These are phyloP conservation scores for Colletotrichum sansevieriae DNA, from an alignment of 2,329 filamentous ascomycete species.

Conservation along the genomic window DNA sequence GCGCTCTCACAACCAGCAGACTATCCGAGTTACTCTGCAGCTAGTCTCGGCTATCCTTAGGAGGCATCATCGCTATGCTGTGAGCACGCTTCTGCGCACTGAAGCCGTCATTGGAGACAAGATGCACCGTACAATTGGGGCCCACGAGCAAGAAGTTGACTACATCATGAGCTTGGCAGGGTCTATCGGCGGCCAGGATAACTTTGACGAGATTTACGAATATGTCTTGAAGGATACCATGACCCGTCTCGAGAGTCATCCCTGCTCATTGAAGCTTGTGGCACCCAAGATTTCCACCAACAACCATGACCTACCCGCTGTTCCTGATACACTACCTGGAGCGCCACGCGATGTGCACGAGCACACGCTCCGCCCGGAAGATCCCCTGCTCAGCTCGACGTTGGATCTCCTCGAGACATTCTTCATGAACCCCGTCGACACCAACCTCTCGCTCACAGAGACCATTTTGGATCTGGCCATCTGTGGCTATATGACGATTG, in stretches of 20 bases:
- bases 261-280: slow-evolving; percentile 78
- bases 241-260: slow-evolving; percentile 77
- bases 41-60: slow-evolving; percentile 88
- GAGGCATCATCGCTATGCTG: slow-evolving; percentile 88
- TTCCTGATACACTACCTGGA: slow-evolving; percentile 69
- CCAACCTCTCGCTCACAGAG: slow-evolving; percentile 89
- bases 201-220: slow-evolving; percentile 80
- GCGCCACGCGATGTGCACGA: slow-evolving; percentile 71
- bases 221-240: slow-evolving; percentile 79
- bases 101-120: slow-evolving; percentile 67
- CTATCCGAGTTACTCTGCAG: slow-evolving; percentile 88
- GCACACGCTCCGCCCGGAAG: slow-evolving; percentile 73
- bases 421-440: slow-evolving; percentile 90
- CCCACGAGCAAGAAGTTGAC: slow-evolving; percentile 81
- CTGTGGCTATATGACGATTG: slow-evolving; percentile 86
- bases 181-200: slow-evolving; percentile 75
- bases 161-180: slow-evolving; percentile 77
- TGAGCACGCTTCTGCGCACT: slow-evolving; percentile 80
- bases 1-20: slow-evolving; percentile 86
- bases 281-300: slow-evolving; percentile 70
- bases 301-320: slow-evolving; percentile 67
- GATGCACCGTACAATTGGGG: slow-evolving; percentile 76
- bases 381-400: slow-evolving; percentile 74
- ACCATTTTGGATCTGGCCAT: slow-evolving; percentile 84
- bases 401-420: slow-evolving; percentile 82